A percentile compares a stretch with the other conserved stretches of the same genome.
Conservation (phyloP, 495 filamentous ascomycete species). For the Aspergillus cavernicola region DNA sequence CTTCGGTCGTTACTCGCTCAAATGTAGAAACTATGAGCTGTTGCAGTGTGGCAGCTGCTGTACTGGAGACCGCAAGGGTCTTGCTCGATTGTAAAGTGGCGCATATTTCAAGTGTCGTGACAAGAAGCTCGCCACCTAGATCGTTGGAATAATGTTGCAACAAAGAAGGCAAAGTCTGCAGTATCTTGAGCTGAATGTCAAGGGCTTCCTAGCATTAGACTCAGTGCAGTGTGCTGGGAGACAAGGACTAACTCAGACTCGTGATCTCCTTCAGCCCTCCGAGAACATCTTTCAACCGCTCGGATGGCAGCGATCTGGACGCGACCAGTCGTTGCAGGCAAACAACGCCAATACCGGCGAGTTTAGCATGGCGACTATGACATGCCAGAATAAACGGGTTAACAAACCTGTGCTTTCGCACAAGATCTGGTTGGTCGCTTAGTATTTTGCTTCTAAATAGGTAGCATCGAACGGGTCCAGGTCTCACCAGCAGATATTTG, state of each 20-base stretch:
- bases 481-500: conserved; percentile 77
- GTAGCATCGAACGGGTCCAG: neutral
- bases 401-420: conserved; percentile 74
- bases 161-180: conserved; percentile 88
- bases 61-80: conserved; percentile 87
- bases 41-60: conserved; percentile 89
- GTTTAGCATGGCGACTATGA: conserved; percentile 79
- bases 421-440: conserved; percentile 61
- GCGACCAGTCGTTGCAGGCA: conserved; percentile 88
- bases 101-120: conserved; percentile 81
- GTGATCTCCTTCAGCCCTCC: conserved; percentile 83
- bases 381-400: conserved; percentile 93
- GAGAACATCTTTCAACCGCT: conserved; percentile 74
- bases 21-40: conserved; percentile 90
- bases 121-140: conserved; percentile 74
- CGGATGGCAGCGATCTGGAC: conserved; percentile 67
- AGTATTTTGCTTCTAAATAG: conserved; percentile 8
- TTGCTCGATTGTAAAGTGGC: conserved; percentile 86
- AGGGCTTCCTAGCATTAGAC: conserved; percentile 55
- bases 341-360: conserved; percentile 78
- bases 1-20: conserved; percentile 82
- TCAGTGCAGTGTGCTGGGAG: neutral
- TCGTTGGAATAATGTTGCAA: conserved; percentile 86
- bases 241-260: conserved; percentile 45
- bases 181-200: conserved; percentile 92